phyloP scores from a whole-genome alignment of 2,329 filamentous ascomycete species.

The Penicillium sp. region DNA sequence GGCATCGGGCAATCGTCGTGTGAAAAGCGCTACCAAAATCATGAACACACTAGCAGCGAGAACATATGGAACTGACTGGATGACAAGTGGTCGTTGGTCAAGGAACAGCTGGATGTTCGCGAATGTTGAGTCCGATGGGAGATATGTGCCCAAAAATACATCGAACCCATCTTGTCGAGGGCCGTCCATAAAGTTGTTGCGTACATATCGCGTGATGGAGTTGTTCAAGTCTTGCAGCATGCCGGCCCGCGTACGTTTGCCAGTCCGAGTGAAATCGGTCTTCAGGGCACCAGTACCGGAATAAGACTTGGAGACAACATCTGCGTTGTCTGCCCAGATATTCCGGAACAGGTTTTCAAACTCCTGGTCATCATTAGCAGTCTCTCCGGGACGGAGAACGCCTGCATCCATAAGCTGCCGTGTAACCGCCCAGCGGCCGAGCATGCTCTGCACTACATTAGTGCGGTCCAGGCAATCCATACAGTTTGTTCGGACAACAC shows the following conservation, averaged over 20 bases:
- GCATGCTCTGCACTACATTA: conserved; percentile 97
- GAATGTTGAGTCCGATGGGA: conserved; percentile 69
- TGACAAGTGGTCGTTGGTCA: conserved; percentile 78
- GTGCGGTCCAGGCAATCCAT: conserved; percentile 99
- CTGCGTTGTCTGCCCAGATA: conserved; percentile 97
- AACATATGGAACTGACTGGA: conserved; percentile 92
- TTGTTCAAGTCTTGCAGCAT: conserved; percentile 84
- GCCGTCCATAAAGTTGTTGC: conserved; percentile 93
- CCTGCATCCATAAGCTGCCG: conserved; percentile 85
- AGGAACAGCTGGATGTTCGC: conserved; percentile 74
- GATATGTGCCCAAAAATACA: conserved; percentile 84
- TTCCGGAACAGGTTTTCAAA: conserved; percentile 96
- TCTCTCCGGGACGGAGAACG: conserved; percentile 71
- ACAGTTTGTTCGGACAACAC: conserved; percentile 94
- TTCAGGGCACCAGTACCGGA: conserved; percentile 96
- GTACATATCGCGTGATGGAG: conserved; percentile 82
- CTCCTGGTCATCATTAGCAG: conserved; percentile 72
- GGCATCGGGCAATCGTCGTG: conserved; percentile 68
- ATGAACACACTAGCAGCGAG: conserved; percentile 84
- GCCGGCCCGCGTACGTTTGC: conserved; percentile 80
- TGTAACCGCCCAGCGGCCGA: conserved; percentile 84
- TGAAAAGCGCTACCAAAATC: conserved; percentile 71
- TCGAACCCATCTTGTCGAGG: conserved; percentile 95
- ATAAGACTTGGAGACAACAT: conserved; percentile 88
- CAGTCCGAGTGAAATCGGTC: conserved; percentile 95